phyloP scores from a whole-genome alignment of 169 alveolate genomes.

The Plasmodium malariae region DNA sequence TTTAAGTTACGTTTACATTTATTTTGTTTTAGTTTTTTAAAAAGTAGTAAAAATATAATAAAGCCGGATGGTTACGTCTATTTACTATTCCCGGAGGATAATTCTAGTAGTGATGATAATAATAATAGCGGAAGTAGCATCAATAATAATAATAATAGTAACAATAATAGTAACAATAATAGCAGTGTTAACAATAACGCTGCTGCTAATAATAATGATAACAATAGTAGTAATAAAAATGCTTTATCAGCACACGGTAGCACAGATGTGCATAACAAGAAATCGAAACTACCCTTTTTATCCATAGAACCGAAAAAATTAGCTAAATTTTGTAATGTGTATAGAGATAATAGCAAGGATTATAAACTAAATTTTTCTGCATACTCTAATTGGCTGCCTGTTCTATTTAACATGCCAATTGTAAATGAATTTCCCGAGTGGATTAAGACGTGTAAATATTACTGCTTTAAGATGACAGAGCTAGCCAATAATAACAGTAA shows the following conservation, averaged over 20 bases:
- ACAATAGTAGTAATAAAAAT: slow-evolving; percentile 1
- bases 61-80: slow-evolving; percentile 75
- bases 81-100: slow-evolving; percentile 76
- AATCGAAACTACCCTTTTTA: slow-evolving; percentile 50
- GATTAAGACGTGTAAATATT: slow-evolving; percentile 71
- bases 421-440: slow-evolving; percentile 71
- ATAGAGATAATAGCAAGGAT: slow-evolving; percentile 63
- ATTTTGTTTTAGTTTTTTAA: slow-evolving; percentile 81
- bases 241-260: neutral
- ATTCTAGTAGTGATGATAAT: neutral
- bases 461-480: slow-evolving; percentile 70
- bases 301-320: slow-evolving; percentile 76
- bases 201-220: neutral
- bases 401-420: slow-evolving; percentile 64
- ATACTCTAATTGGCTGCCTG: slow-evolving; percentile 63
- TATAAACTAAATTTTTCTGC: slow-evolving; percentile 31
- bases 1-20: slow-evolving; percentile 78
- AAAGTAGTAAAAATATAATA: slow-evolving; percentile 75
- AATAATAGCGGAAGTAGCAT: neutral
- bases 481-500: slow-evolving; percentile 13
- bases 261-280: neutral
- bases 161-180: neutral
- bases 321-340: slow-evolving; percentile 78
- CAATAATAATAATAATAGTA: neutral
- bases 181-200: neutral